Base-by-base conservation (phyloP, 768 basidiomycete species). In the Boletus rubroflammeus region DNA sequence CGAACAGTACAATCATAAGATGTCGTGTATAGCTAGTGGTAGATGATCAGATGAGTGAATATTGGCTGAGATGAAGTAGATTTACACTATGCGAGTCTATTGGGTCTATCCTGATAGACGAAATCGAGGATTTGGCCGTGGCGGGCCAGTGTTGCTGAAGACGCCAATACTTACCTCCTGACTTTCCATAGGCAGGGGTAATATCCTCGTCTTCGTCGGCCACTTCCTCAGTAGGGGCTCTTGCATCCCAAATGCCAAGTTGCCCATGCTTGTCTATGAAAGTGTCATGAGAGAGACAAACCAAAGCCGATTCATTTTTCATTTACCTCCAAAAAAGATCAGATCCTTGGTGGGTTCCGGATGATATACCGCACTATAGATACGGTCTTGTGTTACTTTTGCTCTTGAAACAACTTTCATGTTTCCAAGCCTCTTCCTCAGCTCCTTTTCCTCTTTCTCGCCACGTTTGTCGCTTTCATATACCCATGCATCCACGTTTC, bases 91-190 rank as follows among this genome's bases (percentile, higher is more conserved):
- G 86, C 0, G 86, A 75, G 66, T 93, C 79, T 34, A 81, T 74
- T 9, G 91, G 89, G 63, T 91, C 86, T 47, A 93, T 75, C 67
- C 86, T 90, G 53, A 93, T 78, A 54, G 77, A 81, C 6, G 89
- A 90, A 47, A 93, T 84, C 1, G 90, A 90, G 23, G 90, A 92
- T 60, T 84, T 83, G 15, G 88, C 75, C 0, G 84, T 85, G 5
- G 86, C 85, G 0, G 91, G 91, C 91, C 91, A 93, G 59, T 93
- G 91, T 21, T 78, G 73, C 64, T 93, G 91, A 47, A 93, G 70
- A 10, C 83, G 80, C 86, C 87, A 93, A 62, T 85, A 85, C 67
- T 81, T 85, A 4, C 91, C 91, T n/a, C 80, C 78, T 67, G 86
- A 85, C 31, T 66, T 62, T 35, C 81, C 77, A 17, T 64, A 63